Evolutionary conservation across 306 rosid species (phyloP).

Genomic region (Cyamopsis tetragonoloba): DNA sequence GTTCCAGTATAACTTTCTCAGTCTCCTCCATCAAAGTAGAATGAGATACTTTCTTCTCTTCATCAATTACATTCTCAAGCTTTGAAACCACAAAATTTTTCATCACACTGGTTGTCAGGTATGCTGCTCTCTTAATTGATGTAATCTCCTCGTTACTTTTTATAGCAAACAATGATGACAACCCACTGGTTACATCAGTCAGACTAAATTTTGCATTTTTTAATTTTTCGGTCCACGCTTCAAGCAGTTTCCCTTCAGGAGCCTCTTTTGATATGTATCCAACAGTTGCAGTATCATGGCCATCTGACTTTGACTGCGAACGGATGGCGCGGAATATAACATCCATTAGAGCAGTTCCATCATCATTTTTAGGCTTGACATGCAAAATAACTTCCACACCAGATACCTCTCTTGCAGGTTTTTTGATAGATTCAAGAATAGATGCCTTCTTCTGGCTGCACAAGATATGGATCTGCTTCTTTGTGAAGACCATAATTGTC

Average conservation of each 20-base stretch:
- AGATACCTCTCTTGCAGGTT: slow-evolving; percentile 61
- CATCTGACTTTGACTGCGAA: slow-evolving; percentile 59
- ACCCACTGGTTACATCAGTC: slow-evolving; percentile 69
- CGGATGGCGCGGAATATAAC: slow-evolving; percentile 56
- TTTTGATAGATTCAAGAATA: slow-evolving; percentile 63
- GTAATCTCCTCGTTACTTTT: slow-evolving; percentile 70
- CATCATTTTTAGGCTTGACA: slow-evolving; percentile 71
- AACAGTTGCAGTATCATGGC: slow-evolving; percentile 45
- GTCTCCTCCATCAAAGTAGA: slow-evolving; percentile 89
- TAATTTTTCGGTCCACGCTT: slow-evolving; percentile 71
- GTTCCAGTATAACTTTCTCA: slow-evolving; percentile 82
- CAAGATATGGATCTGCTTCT: slow-evolving; percentile 75
- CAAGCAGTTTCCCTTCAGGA: slow-evolving; percentile 84
- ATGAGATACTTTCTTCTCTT: slow-evolving; percentile 81
- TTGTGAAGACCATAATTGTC: slow-evolving; percentile 80
- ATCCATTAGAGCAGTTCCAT: slow-evolving; percentile 75
- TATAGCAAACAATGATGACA: slow-evolving; percentile 64
- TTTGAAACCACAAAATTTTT: slow-evolving; percentile 74
- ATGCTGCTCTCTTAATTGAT: slow-evolving; percentile 77
- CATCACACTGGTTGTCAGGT: slow-evolving; percentile 72
- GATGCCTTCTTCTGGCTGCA: slow-evolving; percentile 90
- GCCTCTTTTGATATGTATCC: slow-evolving; percentile 79
- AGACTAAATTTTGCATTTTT: slow-evolving; percentile 48
- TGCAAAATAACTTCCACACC: slow-evolving; percentile 76
- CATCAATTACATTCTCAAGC: slow-evolving; percentile 89